Evolutionary conservation across 139 green algal genomes (phyloP), one percentile per base, ranked within the genome.

Genomic region (Monoraphidium neglectum): DNA sequence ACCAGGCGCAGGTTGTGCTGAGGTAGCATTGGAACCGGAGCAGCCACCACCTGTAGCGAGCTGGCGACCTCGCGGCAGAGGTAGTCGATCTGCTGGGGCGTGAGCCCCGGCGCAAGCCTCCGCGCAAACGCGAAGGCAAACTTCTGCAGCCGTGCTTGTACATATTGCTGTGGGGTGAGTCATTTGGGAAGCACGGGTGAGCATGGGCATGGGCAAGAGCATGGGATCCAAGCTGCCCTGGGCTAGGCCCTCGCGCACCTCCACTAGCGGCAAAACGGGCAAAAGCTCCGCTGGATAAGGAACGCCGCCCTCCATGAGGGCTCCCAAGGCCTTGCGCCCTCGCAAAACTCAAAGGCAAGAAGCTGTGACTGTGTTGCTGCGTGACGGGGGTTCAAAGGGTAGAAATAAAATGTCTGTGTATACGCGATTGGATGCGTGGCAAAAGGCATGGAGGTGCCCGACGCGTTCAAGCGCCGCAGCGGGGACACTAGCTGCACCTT

Each of bases 1-100:
- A 90, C 86, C 30, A 90, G 75, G 15, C 86, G 75, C 71, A 90
- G 66, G 65, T 72, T 53, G 72, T 80, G 51, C 18, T 76, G 73
- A 35, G 56, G 54, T 0, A 83, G 63, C 28, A 35, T 16, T 4
- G 74, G 59, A 4, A 83, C 78, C 33, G 79, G 71, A 38, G 71
- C 36, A 1, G 46, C 46, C 37, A 84, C 54, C 1, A 32, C 6
- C 0, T 18, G 10, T 18, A 88, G 4, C 3, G 83, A 32, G 6
- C 10, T 13, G 13, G n/a, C 26, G 26, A 33, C 80, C 21, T 88
- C 71, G 32, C 72, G 51, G 28, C 82, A 43, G 8, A 83, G 38
- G 32, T 70, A 62, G 30, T 82, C 72, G 23, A 86, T 26, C 53
- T 87, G 79, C 23, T 78, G 70, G 3, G 47, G 47, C 4, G 70